Evolutionary conservation across 371 early-diverging fungal species (phyloP), one percentile per base, ranked within the genome.

Genomic region (Blakeslea trispora): DNA sequence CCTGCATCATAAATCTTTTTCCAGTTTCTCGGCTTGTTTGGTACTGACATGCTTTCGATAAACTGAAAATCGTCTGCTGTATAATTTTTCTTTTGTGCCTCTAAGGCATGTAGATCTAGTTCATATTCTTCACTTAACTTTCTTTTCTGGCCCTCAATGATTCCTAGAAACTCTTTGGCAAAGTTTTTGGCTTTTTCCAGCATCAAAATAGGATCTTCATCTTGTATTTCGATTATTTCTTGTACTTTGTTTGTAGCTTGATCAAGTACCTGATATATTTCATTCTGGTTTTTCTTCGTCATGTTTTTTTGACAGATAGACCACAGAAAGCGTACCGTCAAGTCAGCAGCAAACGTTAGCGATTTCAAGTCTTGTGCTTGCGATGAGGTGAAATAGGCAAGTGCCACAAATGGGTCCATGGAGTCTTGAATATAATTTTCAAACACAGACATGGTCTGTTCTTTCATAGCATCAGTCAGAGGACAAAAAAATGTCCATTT

Each of bases 371-470:
- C 52, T 58, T 21, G 1, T 51, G 52, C 35, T 51, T 51, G 52
- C 39, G 31, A 51, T 48, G 53, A 43, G 35, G 49, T 53, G 48
- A 48, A 53, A 49, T 53, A 59, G 19, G 48, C 53, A 59, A 59
- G 53, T 59, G 61, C 55, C 50, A 53, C 61, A 60, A 60, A 44
- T 55, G 53, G 55, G 45, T 50, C 45, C 55, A 54, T 60, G 42
- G 21, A 49, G 40, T 28, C 50, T 54, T 60, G 43, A 34, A 47
- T 59, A 53, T 57, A 45, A 50, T 55, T 55, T 55, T 55, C 48
- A 48, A 48, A n/a, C n/a, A n/a, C n/a, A n/a, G n/a, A n/a, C n/a
- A n/a, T n/a, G n/a, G n/a, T n/a, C n/a, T n/a, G n/a, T n/a, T n/a
- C n/a, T n/a, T n/a, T n/a, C n/a, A n/a, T n/a, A n/a, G n/a, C n/a